A percentile compares a stretch with the other conserved stretches of the same genome.
These are phyloP conservation scores for Centella asiatica DNA, from an alignment of 129 eudicot species.

Conservation along the genomic window DNA sequence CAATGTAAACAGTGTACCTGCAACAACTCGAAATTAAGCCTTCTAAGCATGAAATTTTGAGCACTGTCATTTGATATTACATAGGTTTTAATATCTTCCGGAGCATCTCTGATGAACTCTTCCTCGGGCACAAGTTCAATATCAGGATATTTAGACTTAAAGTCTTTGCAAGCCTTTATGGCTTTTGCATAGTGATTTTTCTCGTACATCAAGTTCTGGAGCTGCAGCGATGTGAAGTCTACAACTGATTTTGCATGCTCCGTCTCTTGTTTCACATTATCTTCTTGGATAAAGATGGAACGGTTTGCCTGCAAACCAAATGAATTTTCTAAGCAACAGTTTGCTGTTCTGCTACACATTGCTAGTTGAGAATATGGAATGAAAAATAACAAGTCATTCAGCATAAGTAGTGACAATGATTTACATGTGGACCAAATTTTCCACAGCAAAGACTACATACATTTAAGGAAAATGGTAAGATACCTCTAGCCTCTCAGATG, in stretches of 20 bases:
- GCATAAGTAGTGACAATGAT: too few relatives aligned
- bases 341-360: too few relatives aligned
- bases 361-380: too few relatives aligned
- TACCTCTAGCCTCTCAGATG: too few relatives aligned
- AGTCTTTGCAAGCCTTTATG: conserved; percentile 93
- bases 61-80: conserved; percentile 53
- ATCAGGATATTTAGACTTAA: conserved; percentile 88
- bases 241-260: conserved; percentile 97
- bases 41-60: conserved; percentile 80
- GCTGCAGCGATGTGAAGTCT: conserved; percentile 93
- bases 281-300: conserved; percentile 90
- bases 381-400: too few relatives aligned
- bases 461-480: too few relatives aligned
- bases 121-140: conserved; percentile 91
- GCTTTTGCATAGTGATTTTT: conserved; percentile 91
- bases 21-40: conserved; percentile 86
- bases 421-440: too few relatives aligned
- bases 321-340: conserved; percentile 1
- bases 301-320: conserved; percentile 82
- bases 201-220: conserved; percentile 97
- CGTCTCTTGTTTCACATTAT: conserved; percentile 78
- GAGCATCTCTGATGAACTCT: conserved; percentile 75
- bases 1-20: conserved; percentile 48
- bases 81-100: conserved; percentile 62
- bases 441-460: too few relatives aligned